Percentiles rank a stretch among this genome's conserved stretches.
Conservation (phyloP, 192 early-diverging fungal species). For the Podila epicladia region DNA sequence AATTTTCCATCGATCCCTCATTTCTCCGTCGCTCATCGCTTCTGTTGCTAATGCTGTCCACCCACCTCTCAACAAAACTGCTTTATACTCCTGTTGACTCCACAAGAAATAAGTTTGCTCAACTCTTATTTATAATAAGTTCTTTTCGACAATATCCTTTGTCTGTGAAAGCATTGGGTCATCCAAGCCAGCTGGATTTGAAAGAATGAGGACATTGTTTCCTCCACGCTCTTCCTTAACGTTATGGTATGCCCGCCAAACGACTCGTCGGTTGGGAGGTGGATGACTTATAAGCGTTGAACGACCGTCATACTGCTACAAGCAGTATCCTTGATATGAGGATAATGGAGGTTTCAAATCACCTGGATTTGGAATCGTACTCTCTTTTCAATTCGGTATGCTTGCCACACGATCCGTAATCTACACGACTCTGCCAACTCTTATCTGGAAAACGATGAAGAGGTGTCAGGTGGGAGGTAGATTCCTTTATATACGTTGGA, state of each 20-base stretch:
- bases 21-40: too few species aligned
- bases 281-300: conserved; percentile 10
- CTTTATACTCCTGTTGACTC: too few species aligned
- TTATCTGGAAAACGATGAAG: conserved; percentile 8
- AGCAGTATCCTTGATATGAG: too few species aligned
- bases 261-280: conserved; percentile 13
- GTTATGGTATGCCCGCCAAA: conserved; percentile 12
- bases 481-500: conserved; percentile 11
- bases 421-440: conserved; percentile 3
- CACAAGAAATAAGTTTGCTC: too few species aligned
- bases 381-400: not conserved
- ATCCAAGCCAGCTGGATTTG: conserved; percentile 10
- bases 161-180: conserved; percentile 11
- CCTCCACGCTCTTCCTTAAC: conserved; percentile 13
- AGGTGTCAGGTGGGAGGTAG: conserved; percentile 1
- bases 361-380: too few species aligned
- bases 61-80: too few species aligned
- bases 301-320: conserved; percentile 1
- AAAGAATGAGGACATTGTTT: not conserved
- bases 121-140: conserved; percentile 1
- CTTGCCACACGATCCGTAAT: not conserved
- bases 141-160: not conserved
- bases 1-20: too few species aligned
- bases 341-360: too few species aligned
- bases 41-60: too few species aligned